Percentiles rank a stretch among this genome's conserved stretches.
Conservation (phyloP, 495 filamentous ascomycete genomes). For the Xylaria curta region DNA sequence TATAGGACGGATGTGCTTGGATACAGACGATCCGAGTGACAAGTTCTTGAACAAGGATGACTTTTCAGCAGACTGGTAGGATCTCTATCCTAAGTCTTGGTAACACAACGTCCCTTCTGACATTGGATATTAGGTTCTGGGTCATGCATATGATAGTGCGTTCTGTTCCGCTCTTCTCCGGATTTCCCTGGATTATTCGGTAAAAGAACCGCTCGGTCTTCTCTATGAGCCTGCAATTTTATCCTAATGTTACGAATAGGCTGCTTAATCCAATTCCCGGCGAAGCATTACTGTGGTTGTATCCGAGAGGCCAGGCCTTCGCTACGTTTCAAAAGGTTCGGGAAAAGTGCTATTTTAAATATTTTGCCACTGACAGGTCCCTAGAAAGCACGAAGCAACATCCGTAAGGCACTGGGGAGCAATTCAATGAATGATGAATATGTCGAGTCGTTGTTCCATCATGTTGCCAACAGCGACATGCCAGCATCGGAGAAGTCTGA, state of each 20-base stretch:
- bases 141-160: slow-evolving; percentile 28
- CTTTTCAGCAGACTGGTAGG: slow-evolving; percentile 19
- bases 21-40: slow-evolving; percentile 28
- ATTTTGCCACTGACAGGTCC: neutral
- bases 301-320: slow-evolving; percentile 29
- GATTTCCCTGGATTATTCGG: slow-evolving; percentile 32
- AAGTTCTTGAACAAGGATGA: slow-evolving; percentile 25
- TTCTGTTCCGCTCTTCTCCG: slow-evolving; percentile 31
- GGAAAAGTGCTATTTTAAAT: neutral
- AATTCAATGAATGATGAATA: slow-evolving; percentile 3
- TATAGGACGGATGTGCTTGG: slow-evolving; percentile 26
- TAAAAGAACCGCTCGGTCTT: neutral
- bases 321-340: slow-evolving; percentile 27
- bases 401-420: slow-evolving; percentile 5
- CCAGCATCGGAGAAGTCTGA: slow-evolving; percentile 38
- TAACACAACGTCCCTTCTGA: neutral
- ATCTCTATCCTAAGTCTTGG: slow-evolving; percentile 2
- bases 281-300: slow-evolving; percentile 29
- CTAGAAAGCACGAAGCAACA: slow-evolving; percentile 23
- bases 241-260: neutral
- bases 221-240: neutral
- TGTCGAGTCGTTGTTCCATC: slow-evolving; percentile 35
- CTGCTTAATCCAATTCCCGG: slow-evolving; percentile 14
- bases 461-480: slow-evolving; percentile 40
- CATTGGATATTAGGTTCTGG: neutral